These are phyloP conservation scores for Claviceps maximensis DNA, from an alignment of 2,329 filamentous ascomycete genomes.

Conservation along the genomic window DNA sequence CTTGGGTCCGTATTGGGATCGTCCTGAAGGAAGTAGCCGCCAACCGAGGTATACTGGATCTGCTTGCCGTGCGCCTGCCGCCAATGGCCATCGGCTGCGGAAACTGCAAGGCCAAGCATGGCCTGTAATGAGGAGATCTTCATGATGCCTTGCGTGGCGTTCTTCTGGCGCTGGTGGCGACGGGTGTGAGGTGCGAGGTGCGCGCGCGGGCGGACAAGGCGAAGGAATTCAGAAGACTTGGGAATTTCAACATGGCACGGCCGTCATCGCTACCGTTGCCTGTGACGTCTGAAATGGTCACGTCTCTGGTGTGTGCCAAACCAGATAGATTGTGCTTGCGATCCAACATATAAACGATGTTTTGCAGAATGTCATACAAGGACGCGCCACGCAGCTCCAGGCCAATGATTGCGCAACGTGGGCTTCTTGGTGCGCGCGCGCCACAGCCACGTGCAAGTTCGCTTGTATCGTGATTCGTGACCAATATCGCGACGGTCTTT, in stretches of 20 bases:
- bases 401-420: background rate
- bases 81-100: constrained; percentile 17
- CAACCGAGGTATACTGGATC: constrained; percentile 46
- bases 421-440: background rate
- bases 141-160: constrained; percentile 13
- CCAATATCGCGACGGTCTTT: too few species aligned
- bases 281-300: background rate
- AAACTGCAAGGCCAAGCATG: constrained; percentile 17
- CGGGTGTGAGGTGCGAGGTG: background rate
- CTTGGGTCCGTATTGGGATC: constrained; percentile 38
- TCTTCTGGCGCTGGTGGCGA: background rate
- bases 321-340: background rate
- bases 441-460: constrained; percentile 3
- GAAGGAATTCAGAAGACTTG: background rate
- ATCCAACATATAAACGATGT: too few species aligned
- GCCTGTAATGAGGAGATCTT: constrained; percentile 17
- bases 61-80: constrained; percentile 22
- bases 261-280: background rate
- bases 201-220: too few species aligned
- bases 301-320: background rate
- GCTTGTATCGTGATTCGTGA: too few species aligned
- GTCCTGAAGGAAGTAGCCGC: constrained; percentile 53
- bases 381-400: background rate
- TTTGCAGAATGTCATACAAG: background rate
- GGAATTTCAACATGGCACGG: background rate